A percentile compares a stretch with the other conserved stretches of the same genome.
These are phyloP conservation scores for Coemansia interrupta DNA, from an alignment of 192 early-diverging fungal species.

Conservation along the genomic window DNA sequence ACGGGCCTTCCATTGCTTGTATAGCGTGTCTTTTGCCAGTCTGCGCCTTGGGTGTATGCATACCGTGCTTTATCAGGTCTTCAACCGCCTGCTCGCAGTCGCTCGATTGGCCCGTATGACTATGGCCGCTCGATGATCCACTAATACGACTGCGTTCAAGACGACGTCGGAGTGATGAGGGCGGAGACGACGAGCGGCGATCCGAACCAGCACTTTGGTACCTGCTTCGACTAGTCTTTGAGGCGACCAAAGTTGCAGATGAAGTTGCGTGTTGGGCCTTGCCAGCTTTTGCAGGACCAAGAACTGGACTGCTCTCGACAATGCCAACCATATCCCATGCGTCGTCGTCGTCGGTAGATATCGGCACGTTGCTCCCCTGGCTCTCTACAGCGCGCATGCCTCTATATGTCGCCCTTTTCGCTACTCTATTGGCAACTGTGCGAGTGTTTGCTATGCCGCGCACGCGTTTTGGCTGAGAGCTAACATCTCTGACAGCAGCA, in stretches of 20 bases:
- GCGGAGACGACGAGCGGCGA: conserved; percentile 43
- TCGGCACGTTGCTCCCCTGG: background rate
- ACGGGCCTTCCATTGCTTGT: conserved; percentile 29
- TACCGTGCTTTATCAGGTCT: background rate
- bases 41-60: conserved; percentile 24
- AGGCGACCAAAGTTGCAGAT: background rate
- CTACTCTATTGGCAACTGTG: too few species aligned
- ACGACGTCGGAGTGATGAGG: conserved; percentile 27
- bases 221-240: background rate
- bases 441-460: background rate
- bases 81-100: conserved; percentile 1
- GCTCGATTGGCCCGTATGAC: conserved; percentile 18
- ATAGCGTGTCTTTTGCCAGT: conserved; percentile 8
- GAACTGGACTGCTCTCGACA: conserved; percentile 16
- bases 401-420: too few species aligned
- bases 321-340: conserved; percentile 34
- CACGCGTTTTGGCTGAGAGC: background rate
- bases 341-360: background rate
- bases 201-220: conserved; percentile 2
- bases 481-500: too few species aligned
- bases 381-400: too few species aligned
- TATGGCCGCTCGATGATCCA: conserved; percentile 15
- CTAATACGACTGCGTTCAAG: conserved; percentile 23
- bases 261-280: background rate
- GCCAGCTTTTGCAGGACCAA: conserved; percentile 1